Conservation (phyloP, 805 yeast genomes). For the Myxozyma mucilagina region DNA sequence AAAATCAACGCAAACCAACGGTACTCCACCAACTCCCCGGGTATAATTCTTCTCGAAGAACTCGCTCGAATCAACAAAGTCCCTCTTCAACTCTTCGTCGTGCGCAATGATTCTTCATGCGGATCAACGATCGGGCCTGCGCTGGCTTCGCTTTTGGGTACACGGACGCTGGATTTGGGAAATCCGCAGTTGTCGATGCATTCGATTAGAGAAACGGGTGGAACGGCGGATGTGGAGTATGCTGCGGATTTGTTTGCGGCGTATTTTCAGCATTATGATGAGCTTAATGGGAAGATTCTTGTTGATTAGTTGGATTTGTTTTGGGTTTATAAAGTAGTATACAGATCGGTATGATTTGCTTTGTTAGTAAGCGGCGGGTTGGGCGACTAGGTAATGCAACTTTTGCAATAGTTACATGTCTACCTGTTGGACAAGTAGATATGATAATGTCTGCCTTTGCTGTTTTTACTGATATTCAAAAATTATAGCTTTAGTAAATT, state of each 20-base stretch:
- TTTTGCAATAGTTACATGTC: no score
- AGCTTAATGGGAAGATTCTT: slow-evolving; percentile 37
- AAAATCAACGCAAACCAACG: slow-evolving; percentile 94
- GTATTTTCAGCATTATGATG: slow-evolving; percentile 65
- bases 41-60: slow-evolving; percentile 73
- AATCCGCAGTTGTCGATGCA: slow-evolving; percentile 85
- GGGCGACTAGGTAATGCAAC: no score
- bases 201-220: slow-evolving; percentile 77
- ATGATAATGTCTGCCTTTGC: no score
- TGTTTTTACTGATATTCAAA: no score
- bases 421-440: no score
- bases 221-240: slow-evolving; percentile 70
- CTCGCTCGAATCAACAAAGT: slow-evolving; percentile 65
- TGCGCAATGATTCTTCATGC: slow-evolving; percentile 87
- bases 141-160: slow-evolving; percentile 63
- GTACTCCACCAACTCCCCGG: slow-evolving; percentile 90
- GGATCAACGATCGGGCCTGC: slow-evolving; percentile 98
- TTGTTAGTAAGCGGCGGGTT: no score
- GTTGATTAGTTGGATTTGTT: slow-evolving; percentile 9
- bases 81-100: slow-evolving; percentile 93
- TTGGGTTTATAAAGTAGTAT: no score
- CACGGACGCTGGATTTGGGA: slow-evolving; percentile 60
- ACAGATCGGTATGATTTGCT: no score
- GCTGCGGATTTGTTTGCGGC: slow-evolving; percentile 69
- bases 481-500: no score